phyloP scores from a whole-genome alignment of 2,329 filamentous ascomycete genomes.

The Arthrobotrys sinensis region DNA sequence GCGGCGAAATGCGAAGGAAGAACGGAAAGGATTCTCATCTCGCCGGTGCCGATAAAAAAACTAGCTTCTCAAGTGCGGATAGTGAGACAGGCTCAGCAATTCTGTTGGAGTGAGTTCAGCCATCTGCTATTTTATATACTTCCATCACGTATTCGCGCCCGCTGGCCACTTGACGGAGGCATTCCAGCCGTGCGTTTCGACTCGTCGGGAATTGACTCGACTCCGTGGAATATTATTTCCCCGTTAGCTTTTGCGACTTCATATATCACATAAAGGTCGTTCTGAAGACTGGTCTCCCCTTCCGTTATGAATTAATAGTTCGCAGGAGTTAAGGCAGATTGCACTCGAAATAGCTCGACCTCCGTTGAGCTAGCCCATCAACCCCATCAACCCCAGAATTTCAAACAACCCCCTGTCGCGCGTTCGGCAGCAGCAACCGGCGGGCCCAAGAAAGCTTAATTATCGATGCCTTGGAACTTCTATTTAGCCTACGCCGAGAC shows the following conservation, averaged over 20 bases:
- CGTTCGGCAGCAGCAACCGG: constrained; percentile 4
- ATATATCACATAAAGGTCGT: no score
- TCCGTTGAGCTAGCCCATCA: neutral
- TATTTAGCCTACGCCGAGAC: neutral
- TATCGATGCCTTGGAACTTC: neutral
- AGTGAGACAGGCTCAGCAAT: neutral
- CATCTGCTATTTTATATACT: neutral
- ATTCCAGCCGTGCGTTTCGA: neutral
- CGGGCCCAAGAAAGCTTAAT: constrained; percentile 1
- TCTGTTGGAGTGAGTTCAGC: neutral
- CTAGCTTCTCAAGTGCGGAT: no score
- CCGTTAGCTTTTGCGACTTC: neutral
- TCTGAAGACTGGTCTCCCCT: no score
- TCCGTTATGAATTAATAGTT: no score
- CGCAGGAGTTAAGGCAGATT: no score
- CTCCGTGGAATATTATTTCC: constrained; percentile 32
- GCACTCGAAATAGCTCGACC: neutral
- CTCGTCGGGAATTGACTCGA: neutral
- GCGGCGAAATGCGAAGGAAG: neutral
- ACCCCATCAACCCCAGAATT: neutral
- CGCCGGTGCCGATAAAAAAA: neutral
- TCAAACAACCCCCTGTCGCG: constrained; percentile 11
- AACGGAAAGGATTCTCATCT: neutral
- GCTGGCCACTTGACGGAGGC: neutral
- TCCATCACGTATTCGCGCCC: neutral